A percentile compares a stretch with the other conserved stretches of the same genome.
These are phyloP conservation scores for Eucalyptus pauciflora DNA, from an alignment of 345 rosid genomes.

Conservation along the genomic window DNA sequence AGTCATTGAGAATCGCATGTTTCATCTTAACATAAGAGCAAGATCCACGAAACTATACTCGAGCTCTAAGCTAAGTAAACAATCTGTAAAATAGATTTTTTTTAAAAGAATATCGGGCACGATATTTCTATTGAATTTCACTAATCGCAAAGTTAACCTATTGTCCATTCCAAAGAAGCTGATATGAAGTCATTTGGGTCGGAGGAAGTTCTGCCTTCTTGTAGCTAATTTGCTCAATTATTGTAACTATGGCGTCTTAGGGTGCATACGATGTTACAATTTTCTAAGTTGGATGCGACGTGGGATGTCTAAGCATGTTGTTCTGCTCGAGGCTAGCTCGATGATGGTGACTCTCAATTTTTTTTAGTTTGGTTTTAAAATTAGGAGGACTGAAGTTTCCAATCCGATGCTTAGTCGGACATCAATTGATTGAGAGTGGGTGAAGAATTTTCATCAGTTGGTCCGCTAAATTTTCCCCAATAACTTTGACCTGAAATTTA, in stretches of 20 bases:
- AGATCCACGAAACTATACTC: background rate
- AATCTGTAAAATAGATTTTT: no score
- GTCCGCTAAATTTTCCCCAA: background rate
- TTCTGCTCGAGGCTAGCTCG: background rate
- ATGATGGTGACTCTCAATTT: rapidly evolving
- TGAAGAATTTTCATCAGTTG: rapidly evolving
- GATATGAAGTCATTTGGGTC: background rate
- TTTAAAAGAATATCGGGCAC: background rate
- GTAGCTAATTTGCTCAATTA: background rate
- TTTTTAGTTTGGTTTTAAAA: background rate
- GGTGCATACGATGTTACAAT: background rate
- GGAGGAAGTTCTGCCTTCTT: background rate
- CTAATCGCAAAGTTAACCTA: background rate
- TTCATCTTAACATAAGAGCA: background rate
- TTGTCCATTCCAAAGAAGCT: background rate
- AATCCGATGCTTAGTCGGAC: background rate
- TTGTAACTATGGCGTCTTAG: background rate
- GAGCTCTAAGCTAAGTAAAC: no score
- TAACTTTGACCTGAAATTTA: background rate
- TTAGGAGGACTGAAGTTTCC: background rate
- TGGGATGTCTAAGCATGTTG: background rate
- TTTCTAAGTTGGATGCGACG: rapidly evolving
- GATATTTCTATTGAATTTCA: background rate
- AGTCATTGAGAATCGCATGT: background rate
- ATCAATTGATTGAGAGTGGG: background rate